Evolutionary conservation across 495 filamentous ascomycete genomes (phyloP).

Genomic region (Podospora pseudoanserina): DNA sequence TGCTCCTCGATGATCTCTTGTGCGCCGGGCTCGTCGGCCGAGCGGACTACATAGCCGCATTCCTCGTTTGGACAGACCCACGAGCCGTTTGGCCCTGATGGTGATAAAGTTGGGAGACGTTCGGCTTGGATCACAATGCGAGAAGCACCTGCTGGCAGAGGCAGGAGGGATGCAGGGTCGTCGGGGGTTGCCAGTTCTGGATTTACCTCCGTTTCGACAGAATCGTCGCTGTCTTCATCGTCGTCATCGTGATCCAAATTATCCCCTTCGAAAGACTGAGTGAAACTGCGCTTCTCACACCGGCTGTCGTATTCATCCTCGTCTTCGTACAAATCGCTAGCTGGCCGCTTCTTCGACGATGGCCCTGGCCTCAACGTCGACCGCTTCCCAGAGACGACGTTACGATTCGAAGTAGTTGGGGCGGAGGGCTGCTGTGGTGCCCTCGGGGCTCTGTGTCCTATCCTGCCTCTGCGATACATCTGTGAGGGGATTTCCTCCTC

Average conservation of each 20-base stretch:
- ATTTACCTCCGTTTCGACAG: constrained; percentile 37
- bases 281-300: constrained; percentile 14
- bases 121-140: constrained; percentile 42
- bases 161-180: constrained; percentile 9
- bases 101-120: constrained; percentile 41
- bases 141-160: constrained; percentile 25
- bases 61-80: constrained; percentile 70
- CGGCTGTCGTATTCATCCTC: constrained; percentile 21
- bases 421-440: constrained; percentile 4
- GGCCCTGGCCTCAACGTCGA: constrained; percentile 30
- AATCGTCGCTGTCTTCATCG: constrained; percentile 35
- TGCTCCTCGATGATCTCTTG: constrained; percentile 62
- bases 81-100: constrained; percentile 55
- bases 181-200: constrained; percentile 1
- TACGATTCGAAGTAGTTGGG: constrained; percentile 17
- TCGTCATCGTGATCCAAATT: constrained; percentile 33
- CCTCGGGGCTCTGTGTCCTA: not conserved
- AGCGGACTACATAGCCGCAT: constrained; percentile 60
- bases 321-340: constrained; percentile 35
- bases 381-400: constrained; percentile 30
- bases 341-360: constrained; percentile 37
- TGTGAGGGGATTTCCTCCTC: constrained; percentile 28
- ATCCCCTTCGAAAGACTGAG: constrained; percentile 27
- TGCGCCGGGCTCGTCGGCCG: constrained; percentile 53
- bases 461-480: constrained; percentile 31